phyloP scores from a whole-genome alignment of 2,329 filamentous ascomycete genomes.

The Trichoderma breve region DNA sequence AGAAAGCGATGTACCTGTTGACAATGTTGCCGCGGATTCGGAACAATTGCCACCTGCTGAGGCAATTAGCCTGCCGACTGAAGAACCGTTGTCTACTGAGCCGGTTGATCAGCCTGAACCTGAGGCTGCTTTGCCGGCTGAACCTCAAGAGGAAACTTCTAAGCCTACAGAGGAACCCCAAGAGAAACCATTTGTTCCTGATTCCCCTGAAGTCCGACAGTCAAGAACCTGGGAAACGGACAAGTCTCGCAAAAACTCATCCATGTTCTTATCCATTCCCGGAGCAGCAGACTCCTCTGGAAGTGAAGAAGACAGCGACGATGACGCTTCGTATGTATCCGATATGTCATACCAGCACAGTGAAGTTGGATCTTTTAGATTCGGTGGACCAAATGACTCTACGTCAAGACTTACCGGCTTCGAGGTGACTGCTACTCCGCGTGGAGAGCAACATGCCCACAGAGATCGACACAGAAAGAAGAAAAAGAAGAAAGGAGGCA shows the following conservation, averaged over 20 bases:
- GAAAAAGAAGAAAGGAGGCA: slow-evolving; percentile 6
- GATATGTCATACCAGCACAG: not conserved
- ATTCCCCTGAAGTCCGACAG: not conserved
- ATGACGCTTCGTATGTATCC: not conserved
- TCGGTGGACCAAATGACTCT: not conserved
- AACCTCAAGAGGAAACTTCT: not conserved
- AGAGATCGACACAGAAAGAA: slow-evolving; percentile 3
- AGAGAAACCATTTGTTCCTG: not conserved
- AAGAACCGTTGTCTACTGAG: slow-evolving; percentile 18
- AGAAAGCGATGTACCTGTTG: not conserved
- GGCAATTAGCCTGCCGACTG: slow-evolving; percentile 7
- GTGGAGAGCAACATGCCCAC: not conserved
- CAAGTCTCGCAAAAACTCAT: not conserved
- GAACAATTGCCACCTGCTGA: not conserved
- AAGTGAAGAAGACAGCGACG: not conserved
- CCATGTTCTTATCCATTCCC: not conserved
- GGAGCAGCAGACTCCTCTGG: not conserved
- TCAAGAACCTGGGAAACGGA: not conserved
- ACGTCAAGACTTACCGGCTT: not conserved
- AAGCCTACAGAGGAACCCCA: not conserved
- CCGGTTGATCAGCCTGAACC: not conserved
- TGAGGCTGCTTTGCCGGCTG: not conserved
- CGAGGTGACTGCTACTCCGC: not conserved
- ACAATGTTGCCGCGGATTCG: not conserved
- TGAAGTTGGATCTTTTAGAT: not conserved